A percentile compares a stretch with the other conserved stretches of the same genome.
Evolutionary conservation across 1,139 yeast species (phyloP).

Genomic region (Hyphopichia burtonii): DNA sequence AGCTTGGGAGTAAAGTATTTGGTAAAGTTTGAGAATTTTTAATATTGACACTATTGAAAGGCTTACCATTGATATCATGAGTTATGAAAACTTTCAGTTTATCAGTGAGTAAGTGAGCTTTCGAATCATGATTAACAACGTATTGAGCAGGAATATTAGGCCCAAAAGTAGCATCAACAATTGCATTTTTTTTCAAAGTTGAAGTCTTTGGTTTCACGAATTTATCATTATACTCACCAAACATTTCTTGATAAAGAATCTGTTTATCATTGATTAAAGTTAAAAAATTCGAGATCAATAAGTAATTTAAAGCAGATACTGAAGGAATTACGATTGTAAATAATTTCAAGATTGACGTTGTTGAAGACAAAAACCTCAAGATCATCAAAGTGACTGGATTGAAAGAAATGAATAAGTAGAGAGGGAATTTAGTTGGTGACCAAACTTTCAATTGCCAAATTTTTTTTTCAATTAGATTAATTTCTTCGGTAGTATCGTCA

Average conservation of each 20-base stretch:
- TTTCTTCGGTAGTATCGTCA: conserved; percentile 17
- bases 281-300: conserved; percentile 46
- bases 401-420: conserved; percentile 48
- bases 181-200: conserved; percentile 57
- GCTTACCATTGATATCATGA: conserved; percentile 46
- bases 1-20: neutral
- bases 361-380: conserved; percentile 24
- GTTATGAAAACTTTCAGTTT: conserved; percentile 45
- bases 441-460: conserved; percentile 59
- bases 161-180: conserved; percentile 59
- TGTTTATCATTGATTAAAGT: conserved; percentile 57
- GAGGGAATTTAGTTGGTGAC: conserved; percentile 55
- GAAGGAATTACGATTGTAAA: conserved; percentile 34
- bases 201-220: conserved; percentile 63
- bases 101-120: conserved; percentile 29
- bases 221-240: conserved; percentile 63
- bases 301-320: conserved; percentile 39
- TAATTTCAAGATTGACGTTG: conserved; percentile 34
- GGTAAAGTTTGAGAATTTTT: conserved; percentile 4
- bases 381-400: conserved; percentile 54
- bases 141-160: conserved; percentile 15
- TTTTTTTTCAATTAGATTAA: conserved; percentile 19
- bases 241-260: conserved; percentile 58
- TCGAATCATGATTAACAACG: conserved; percentile 18
- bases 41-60: conserved; percentile 12